phyloP scores from a whole-genome alignment of 192 early-diverging fungal species.

The Linnemannia exigua region DNA sequence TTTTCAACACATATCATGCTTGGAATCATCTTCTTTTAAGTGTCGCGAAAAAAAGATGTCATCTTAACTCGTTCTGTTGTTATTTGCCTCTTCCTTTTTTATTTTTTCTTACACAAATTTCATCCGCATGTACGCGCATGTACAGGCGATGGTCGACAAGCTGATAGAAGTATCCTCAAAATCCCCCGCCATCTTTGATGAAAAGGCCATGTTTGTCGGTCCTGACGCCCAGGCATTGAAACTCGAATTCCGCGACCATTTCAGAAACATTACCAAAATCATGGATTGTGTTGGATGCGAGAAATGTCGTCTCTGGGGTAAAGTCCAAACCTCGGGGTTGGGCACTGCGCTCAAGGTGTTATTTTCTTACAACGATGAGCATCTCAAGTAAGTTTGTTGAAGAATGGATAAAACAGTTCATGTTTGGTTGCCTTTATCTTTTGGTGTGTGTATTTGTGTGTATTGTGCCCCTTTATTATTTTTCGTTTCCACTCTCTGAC shows the following conservation, averaged over 20 bases:
- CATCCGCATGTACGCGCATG: neutral
- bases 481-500: neutral
- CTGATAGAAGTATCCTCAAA: conserved; percentile 64
- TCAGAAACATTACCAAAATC: conserved; percentile 95
- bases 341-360: conserved; percentile 95
- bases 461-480: neutral
- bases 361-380: conserved; percentile 89
- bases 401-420: too few relatives aligned
- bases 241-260: conserved; percentile 89
- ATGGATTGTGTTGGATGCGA: conserved; percentile 99
- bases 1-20: conserved; percentile 4
- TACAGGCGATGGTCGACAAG: conserved; percentile 69
- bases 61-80: too few relatives aligned
- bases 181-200: conserved; percentile 89
- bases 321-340: conserved; percentile 92
- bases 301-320: conserved; percentile 98
- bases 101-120: neutral
- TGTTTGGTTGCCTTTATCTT: neutral
- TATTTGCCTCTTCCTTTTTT: too few relatives aligned
- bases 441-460: neutral
- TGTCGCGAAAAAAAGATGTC: too few relatives aligned
- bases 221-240: conserved; percentile 77
- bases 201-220: conserved; percentile 85
- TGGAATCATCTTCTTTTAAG: too few relatives aligned
- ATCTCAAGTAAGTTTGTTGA: conserved; percentile 58